phyloP scores from a whole-genome alignment of 2,329 filamentous ascomycete genomes.

The Verticillium nonalfalfae region DNA sequence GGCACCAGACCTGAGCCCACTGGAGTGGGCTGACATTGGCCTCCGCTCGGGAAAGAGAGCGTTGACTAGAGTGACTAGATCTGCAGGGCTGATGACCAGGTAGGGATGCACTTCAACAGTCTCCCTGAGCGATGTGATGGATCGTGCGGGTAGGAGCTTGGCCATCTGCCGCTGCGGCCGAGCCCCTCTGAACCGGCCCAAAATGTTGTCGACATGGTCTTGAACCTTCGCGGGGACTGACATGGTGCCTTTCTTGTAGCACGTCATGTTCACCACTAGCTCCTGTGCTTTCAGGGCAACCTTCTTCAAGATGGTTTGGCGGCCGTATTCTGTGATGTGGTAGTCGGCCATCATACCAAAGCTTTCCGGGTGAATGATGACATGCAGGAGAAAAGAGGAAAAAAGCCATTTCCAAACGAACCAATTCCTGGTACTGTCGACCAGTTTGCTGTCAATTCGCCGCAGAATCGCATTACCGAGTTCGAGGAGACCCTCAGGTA shows the following conservation, averaged over 20 bases:
- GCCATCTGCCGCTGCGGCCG: conserved; percentile 41
- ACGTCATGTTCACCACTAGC: conserved; percentile 70
- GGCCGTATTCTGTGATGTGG: conserved; percentile 84
- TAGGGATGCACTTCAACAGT: conserved; percentile 76
- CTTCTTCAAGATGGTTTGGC: conserved; percentile 74
- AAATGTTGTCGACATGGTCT: conserved; percentile 64
- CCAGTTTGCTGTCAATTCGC: conserved; percentile 66
- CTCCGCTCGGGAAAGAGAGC: conserved; percentile 73
- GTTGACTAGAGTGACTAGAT: conserved; percentile 74
- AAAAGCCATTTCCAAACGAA: conserved; percentile 91
- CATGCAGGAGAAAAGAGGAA: conserved; percentile 75
- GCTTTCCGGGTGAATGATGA: conserved; percentile 83
- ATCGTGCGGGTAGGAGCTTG: conserved; percentile 63
- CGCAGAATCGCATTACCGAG: conserved; percentile 78
- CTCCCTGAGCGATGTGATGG: conserved; percentile 65
- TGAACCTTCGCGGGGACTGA: conserved; percentile 59
- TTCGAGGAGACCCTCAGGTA: conserved; percentile 79
- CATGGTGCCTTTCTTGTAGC: conserved; percentile 58
- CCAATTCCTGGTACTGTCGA: conserved; percentile 72
- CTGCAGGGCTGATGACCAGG: conserved; percentile 71
- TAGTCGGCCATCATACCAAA: conserved; percentile 77
- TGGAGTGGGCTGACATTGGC: conserved; percentile 56
- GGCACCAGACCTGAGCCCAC: conserved; percentile 57
- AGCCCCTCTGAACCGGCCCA: conserved; percentile 55
- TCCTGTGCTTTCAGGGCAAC: conserved; percentile 76